phyloP scores from a whole-genome alignment of 2,329 filamentous ascomycete genomes.

The Ophiocordyceps australis region DNA sequence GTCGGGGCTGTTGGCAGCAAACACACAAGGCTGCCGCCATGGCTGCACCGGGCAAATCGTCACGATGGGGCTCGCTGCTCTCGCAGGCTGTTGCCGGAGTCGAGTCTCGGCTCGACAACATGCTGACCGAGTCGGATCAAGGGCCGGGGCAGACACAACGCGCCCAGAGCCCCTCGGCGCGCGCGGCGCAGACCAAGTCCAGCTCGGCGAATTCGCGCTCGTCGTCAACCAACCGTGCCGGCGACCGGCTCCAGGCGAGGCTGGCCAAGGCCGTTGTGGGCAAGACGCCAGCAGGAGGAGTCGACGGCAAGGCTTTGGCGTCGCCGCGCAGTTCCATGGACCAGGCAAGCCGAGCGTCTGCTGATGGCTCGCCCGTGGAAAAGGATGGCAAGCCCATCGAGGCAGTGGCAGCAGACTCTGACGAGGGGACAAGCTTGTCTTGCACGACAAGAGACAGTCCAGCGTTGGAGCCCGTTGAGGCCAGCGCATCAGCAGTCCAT shows the following conservation, averaged over 20 bases:
- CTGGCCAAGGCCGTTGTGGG: slow-evolving; percentile 75
- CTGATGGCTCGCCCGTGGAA: slow-evolving; percentile 12
- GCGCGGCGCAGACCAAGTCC: slow-evolving; percentile 10
- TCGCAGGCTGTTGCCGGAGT: slow-evolving; percentile 86
- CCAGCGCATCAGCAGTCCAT: neutral
- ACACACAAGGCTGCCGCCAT: too few relatives aligned
- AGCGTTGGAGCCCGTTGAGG: neutral
- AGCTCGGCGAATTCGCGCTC: slow-evolving; percentile 34
- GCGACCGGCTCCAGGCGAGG: slow-evolving; percentile 75
- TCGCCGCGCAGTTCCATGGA: slow-evolving; percentile 20
- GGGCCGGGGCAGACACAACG: slow-evolving; percentile 9
- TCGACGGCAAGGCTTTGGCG: slow-evolving; percentile 22
- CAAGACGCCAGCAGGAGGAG: slow-evolving; percentile 25
- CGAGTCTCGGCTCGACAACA: slow-evolving; percentile 81
- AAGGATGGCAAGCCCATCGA: slow-evolving; percentile 7
- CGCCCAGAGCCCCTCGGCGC: slow-evolving; percentile 1
- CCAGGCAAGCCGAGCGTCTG: slow-evolving; percentile 8
- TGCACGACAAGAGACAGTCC: too few relatives aligned
- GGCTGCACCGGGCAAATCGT: slow-evolving; percentile 27
- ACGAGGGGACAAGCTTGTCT: too few relatives aligned
- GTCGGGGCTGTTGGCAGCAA: too few relatives aligned
- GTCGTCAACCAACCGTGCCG: slow-evolving; percentile 43
- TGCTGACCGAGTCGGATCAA: slow-evolving; percentile 62
- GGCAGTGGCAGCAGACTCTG: neutral
- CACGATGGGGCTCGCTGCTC: slow-evolving; percentile 61